Percentiles rank a stretch among this genome's conserved stretches.
Evolutionary conservation across 1,139 yeast species (phyloP).

Genomic region (Zygosaccharomyces pseudobailii): DNA sequence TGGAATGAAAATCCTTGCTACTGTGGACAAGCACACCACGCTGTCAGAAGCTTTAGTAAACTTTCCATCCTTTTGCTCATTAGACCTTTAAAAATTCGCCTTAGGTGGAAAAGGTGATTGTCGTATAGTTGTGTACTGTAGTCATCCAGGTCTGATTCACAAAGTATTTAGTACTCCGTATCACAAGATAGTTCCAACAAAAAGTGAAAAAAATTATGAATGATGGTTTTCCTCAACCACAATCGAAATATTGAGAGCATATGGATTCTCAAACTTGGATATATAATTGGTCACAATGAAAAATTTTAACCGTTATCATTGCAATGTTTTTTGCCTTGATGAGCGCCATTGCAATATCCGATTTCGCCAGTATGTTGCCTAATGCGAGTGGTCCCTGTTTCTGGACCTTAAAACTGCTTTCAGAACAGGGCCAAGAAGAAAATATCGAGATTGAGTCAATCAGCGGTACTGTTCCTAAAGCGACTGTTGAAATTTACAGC

Average conservation of each 20-base stretch:
- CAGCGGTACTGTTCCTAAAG: background rate
- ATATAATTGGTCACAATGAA: no score
- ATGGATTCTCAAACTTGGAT: background rate
- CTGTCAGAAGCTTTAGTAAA: constrained; percentile 2
- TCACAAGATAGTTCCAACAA: background rate
- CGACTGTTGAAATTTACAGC: background rate
- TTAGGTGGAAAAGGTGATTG: background rate
- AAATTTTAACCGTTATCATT: no score
- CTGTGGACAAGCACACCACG: constrained; percentile 10
- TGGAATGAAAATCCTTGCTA: constrained; percentile 19
- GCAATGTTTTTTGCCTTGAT: constrained; percentile 45
- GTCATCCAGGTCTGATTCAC: background rate
- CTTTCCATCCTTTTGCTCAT: constrained; percentile 5
- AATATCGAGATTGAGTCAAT: background rate
- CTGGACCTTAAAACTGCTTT: constrained; percentile 55
- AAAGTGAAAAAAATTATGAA: background rate
- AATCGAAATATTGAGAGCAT: background rate
- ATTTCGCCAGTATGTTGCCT: constrained; percentile 51
- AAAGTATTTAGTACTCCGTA: background rate
- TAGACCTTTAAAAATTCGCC: background rate
- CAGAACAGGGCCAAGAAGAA: constrained; percentile 27
- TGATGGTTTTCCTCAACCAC: background rate
- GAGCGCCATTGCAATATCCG: constrained; percentile 46
- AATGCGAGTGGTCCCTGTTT: constrained; percentile 58
- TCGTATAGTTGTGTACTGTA: background rate